A percentile compares a stretch with the other conserved stretches of the same genome.
These are phyloP conservation scores for Sonneratia alba DNA, from an alignment of 345 rosid genomes.

Conservation along the genomic window DNA sequence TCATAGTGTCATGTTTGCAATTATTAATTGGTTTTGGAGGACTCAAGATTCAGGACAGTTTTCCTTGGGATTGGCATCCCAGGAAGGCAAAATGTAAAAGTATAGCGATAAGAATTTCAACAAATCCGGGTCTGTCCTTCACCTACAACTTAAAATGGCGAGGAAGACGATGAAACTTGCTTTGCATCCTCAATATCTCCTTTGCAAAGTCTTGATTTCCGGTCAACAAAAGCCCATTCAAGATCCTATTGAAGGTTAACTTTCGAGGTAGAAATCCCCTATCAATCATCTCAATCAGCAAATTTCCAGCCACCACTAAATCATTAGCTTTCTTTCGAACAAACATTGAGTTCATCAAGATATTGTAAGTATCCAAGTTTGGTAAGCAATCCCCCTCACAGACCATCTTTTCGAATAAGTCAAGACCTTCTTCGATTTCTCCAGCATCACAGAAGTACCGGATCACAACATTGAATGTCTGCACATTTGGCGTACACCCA, in stretches of 20 bases:
- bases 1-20: background rate
- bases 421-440: slow-evolving; percentile 58
- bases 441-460: slow-evolving; percentile 55
- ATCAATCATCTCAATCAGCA: slow-evolving; percentile 84
- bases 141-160: slow-evolving; percentile 34
- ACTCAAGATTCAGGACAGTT: too few species aligned
- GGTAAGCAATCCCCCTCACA: slow-evolving; percentile 59
- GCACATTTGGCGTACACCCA: slow-evolving; percentile 66
- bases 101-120: background rate
- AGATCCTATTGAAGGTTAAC: slow-evolving; percentile 61
- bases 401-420: slow-evolving; percentile 61
- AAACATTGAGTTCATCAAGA: slow-evolving; percentile 80
- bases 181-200: slow-evolving; percentile 65
- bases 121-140: background rate
- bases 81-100: background rate
- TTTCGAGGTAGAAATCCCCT: slow-evolving; percentile 78
- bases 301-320: slow-evolving; percentile 66
- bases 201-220: slow-evolving; percentile 73
- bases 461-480: slow-evolving; percentile 65
- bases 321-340: slow-evolving; percentile 70
- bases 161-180: slow-evolving; percentile 50
- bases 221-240: slow-evolving; percentile 74
- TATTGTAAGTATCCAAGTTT: slow-evolving; percentile 74
- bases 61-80: background rate
- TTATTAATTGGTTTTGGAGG: too few species aligned